Conservation (phyloP, 2,329 filamentous ascomycete genomes). For the Botryosphaeria agaves region DNA sequence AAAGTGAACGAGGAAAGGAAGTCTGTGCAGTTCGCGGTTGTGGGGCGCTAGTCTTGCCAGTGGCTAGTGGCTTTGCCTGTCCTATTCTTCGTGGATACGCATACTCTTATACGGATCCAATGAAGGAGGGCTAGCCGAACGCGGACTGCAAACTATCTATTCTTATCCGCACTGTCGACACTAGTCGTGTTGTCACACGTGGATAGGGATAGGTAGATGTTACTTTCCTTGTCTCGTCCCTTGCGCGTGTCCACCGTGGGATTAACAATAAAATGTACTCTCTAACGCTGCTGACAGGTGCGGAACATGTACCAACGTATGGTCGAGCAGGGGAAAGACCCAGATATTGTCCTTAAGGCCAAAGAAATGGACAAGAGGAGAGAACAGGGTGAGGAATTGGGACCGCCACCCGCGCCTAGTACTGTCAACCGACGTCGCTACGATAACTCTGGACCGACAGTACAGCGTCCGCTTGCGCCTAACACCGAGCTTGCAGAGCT, state of each 20-base stretch:
- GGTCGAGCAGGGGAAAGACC: conserved; percentile 22
- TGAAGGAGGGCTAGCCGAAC: too few relatives aligned
- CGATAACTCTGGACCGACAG: conserved; percentile 21
- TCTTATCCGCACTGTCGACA: too few relatives aligned
- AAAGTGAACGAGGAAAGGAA: too few relatives aligned
- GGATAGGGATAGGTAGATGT: too few relatives aligned
- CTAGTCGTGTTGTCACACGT: not conserved
- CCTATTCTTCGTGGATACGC: too few relatives aligned
- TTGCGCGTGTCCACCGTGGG: too few relatives aligned
- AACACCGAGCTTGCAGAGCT: conserved; percentile 22
- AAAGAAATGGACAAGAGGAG: conserved; percentile 23
- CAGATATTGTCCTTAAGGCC: conserved; percentile 23
- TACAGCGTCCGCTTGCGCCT: conserved; percentile 25
- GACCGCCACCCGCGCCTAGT: conserved; percentile 30
- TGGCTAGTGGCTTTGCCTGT: too few relatives aligned
- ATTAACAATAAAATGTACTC: not conserved
- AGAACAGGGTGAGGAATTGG: conserved; percentile 26
- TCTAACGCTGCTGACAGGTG: conserved; percentile 8
- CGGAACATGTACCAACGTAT: conserved; percentile 33
- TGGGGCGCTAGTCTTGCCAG: too few relatives aligned
- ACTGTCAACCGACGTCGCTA: conserved; percentile 29
- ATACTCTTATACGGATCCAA: too few relatives aligned
- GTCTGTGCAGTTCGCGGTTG: too few relatives aligned
- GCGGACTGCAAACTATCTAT: too few relatives aligned
- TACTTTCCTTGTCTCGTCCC: too few relatives aligned